Evolutionary conservation across 2,329 filamentous ascomycete species (phyloP), one percentile per base, ranked within the genome.

Genomic region (Simplicillium sp.): DNA sequence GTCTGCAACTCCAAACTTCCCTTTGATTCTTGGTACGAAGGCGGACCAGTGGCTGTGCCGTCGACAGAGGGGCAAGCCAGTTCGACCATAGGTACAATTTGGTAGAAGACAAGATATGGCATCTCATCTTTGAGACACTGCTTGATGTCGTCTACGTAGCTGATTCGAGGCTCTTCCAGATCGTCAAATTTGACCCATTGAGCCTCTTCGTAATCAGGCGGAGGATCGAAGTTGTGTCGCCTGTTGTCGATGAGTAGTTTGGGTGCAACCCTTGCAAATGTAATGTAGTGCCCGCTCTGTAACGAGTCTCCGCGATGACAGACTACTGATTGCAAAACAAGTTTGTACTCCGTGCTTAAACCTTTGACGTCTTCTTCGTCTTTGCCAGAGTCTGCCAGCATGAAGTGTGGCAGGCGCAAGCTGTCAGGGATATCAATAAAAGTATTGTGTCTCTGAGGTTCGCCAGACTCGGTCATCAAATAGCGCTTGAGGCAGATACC

Each of bases 161-260:
- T 73, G 3, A 97, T 83, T 18, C 90, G 77, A 42, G 80, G 72
- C 29, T 75, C 67, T 20, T 62, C 56, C n/a, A 97, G 68, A 57
- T 98, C 92, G 55, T 98, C 92, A 52, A 95, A 96, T 31, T 82
- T 83, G 57, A 95, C 80, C 92, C 92, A 98, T 47, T 81, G 77
- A 11, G 83, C 78, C 46, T 84, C 76, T 44, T 81, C 70, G 50
- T 87, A 85, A 42, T 78, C 72, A 11, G 78, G 78, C 7, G 78
- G 78, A 2, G 73, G 73, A 44, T 73, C 75, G 48, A 57, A 70
- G 52, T 67, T 70, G 55, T 71, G 66, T 37, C 68, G 64, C 49
- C 76, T 59, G 49, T 81, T 80, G 42, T 77, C 75, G 13, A 72
- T 77, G n/a, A 77, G 61, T 7, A 76, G 65, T 50, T 72, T 73